Base-by-base conservation (phyloP, 2,329 filamentous ascomycete genomes). In the Fusarium pseudonygamai region DNA sequence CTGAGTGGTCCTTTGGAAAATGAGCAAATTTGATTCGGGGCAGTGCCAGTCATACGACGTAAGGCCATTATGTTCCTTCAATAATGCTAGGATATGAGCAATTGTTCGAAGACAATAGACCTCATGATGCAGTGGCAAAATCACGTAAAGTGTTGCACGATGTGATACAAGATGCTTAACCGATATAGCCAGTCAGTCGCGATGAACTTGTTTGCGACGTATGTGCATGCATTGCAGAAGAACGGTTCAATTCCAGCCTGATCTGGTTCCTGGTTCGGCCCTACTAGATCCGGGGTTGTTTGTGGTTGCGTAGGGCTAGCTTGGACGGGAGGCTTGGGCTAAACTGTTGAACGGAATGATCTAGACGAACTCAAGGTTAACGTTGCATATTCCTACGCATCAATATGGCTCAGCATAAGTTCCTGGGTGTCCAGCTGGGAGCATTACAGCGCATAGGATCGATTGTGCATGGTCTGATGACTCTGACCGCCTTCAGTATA, bases 1-100 rank as follows among this genome's bases (percentile, higher is more conserved):
- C 55, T 63, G 60, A 26, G 55, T 49, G 60, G 60, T 63, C 60
- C 43, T 60, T 39, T 60, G 36, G 55, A 63, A 49, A 63, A 49
- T 60, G 56, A 60, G 43, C 43, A 47, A 60, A 42, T 60, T 60
- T 60, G 36, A 28, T 28, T 63, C 24, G 55, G 43, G 60, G 52
- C 56, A 46, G 60, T 62, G 50, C 39, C n/a, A 39, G 42, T 60
- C 42, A 42, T 63, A 60, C 60, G 43, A 60, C 16, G 28, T 49
- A 36, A 63, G 60, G 34, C 55, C 42, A 63, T 63, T 40, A 4
- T 60, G 12, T 42, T 40, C 53, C 60, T 60, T 24, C 11, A 2
- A 34, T 12, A n/a, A 28, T 32, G 20, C 20, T 30, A 20, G 26
- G 6, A 52, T 15, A 20, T 9, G 13, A 16, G 16, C 36, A 20